These are phyloP conservation scores for Globisporangium paddicum DNA, from an alignment of 352 stramenopile genomes.

Conservation along the genomic window DNA sequence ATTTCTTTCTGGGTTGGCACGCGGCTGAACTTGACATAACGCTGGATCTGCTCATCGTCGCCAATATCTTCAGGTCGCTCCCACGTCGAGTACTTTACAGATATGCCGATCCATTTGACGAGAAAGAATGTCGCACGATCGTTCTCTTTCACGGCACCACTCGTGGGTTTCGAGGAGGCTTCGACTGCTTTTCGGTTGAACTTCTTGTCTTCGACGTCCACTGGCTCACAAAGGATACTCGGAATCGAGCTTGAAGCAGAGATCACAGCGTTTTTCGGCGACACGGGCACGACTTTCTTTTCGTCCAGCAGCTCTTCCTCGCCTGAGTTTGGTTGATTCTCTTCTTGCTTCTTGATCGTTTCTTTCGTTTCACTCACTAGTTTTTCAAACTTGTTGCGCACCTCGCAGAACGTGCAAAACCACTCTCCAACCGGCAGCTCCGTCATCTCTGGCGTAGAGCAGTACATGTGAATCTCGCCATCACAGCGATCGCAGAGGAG, in stretches of 20 bases:
- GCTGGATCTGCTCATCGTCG: conserved; percentile 84
- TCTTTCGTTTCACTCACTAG: conserved; percentile 15
- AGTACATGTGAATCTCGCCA: conserved; percentile 85
- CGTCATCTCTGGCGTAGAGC: conserved; percentile 60
- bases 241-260: conserved; percentile 23
- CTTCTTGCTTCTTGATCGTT: conserved; percentile 1
- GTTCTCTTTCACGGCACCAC: conserved; percentile 12
- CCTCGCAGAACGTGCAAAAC: conserved; percentile 73
- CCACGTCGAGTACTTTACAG: conserved; percentile 85
- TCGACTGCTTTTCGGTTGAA: conserved; percentile 51
- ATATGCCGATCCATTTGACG: conserved; percentile 85
- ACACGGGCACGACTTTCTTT: neutral
- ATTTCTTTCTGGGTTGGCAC: conserved; percentile 83
- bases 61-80: conserved; percentile 86
- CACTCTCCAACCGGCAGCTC: conserved; percentile 76
- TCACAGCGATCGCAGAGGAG: conserved; percentile 86
- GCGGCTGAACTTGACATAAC: conserved; percentile 87
- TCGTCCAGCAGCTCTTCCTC: conserved; percentile 2
- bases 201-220: conserved; percentile 54
- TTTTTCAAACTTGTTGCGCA: conserved; percentile 46
- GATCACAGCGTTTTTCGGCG: neutral
- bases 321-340: conserved; percentile 2
- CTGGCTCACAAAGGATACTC: conserved; percentile 42
- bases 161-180: conserved; percentile 14
- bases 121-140: conserved; percentile 78